These are phyloP conservation scores for Zymoseptoria ardabiliae DNA, from an alignment of 2,329 filamentous ascomycete species.

Conservation along the genomic window DNA sequence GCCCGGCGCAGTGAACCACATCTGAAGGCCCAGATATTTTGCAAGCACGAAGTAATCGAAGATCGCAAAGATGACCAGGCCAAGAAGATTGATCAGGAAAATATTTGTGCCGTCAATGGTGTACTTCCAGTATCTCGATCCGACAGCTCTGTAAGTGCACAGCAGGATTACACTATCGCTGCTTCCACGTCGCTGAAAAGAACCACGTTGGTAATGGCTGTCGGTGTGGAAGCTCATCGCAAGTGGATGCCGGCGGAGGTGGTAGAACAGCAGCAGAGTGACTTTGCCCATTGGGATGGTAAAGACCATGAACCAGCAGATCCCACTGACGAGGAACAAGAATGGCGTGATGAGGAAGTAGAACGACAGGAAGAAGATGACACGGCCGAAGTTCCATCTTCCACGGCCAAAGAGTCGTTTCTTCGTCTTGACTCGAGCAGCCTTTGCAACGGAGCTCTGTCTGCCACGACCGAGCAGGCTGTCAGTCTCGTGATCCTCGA, in stretches of 20 bases:
- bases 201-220: slow-evolving; percentile 59
- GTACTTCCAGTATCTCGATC: slow-evolving; percentile 97
- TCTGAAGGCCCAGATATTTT: slow-evolving; percentile 59
- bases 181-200: slow-evolving; percentile 49
- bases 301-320: slow-evolving; percentile 97
- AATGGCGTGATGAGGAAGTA: slow-evolving; percentile 85
- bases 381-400: slow-evolving; percentile 87
- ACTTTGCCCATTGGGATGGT: slow-evolving; percentile 98
- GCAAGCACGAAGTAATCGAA: slow-evolving; percentile 82
- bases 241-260: slow-evolving; percentile 84
- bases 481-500: slow-evolving; percentile 67
- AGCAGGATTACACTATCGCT: slow-evolving; percentile 66
- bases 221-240: slow-evolving; percentile 91
- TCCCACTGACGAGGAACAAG: slow-evolving; percentile 73
- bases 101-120: slow-evolving; percentile 98
- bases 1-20: slow-evolving; percentile 70
- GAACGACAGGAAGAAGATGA: slow-evolving; percentile 95
- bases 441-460: slow-evolving; percentile 21
- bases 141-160: slow-evolving; percentile 94
- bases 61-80: slow-evolving; percentile 87
- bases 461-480: slow-evolving; percentile 64
- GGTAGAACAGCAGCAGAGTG: slow-evolving; percentile 79
- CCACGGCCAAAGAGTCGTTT: slow-evolving; percentile 87
- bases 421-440: slow-evolving; percentile 47
- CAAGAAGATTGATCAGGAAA: slow-evolving; percentile 95